Percentiles rank a stretch among this genome's conserved stretches.
Evolutionary conservation across 2,329 filamentous ascomycete species (phyloP).

Genomic region (Sphaerulina populicola): DNA sequence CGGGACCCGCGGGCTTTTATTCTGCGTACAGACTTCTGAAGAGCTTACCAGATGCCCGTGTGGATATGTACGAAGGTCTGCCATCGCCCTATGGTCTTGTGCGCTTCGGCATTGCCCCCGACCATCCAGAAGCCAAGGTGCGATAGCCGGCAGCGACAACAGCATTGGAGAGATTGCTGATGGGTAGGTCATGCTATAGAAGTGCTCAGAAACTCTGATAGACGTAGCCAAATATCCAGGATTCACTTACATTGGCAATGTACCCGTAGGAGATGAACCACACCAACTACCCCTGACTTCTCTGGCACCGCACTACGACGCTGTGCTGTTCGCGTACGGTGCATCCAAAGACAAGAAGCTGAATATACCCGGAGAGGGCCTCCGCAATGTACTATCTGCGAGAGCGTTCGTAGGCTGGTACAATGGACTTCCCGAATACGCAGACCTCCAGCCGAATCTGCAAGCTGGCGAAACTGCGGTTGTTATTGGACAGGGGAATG

Average conservation of each 20-base stretch:
- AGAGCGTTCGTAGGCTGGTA: constrained; percentile 97
- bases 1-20: constrained; percentile 93
- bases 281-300: constrained; percentile 53
- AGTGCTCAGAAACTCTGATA: constrained; percentile 88
- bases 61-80: constrained; percentile 95
- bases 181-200: constrained; percentile 46
- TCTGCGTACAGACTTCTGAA: constrained; percentile 77
- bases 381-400: constrained; percentile 74
- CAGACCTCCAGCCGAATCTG: constrained; percentile 63
- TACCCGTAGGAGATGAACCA: constrained; percentile 59
- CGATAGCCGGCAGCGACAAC: constrained; percentile 15
- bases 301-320: constrained; percentile 78
- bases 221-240: constrained; percentile 73
- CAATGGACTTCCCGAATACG: constrained; percentile 82
- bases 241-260: constrained; percentile 88
- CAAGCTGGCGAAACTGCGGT: constrained; percentile 70
- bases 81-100: constrained; percentile 90
- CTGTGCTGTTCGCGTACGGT: constrained; percentile 85
- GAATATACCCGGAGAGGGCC: constrained; percentile 68
- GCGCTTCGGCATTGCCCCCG: constrained; percentile 90
- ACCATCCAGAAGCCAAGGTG: constrained; percentile 97
- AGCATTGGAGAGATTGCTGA: constrained; percentile 18
- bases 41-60: constrained; percentile 59
- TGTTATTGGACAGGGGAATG: constrained; percentile 90
- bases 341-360: constrained; percentile 75